These are phyloP conservation scores for Lecanicillium sp. DNA, from an alignment of 2,329 filamentous ascomycete genomes.

Conservation along the genomic window DNA sequence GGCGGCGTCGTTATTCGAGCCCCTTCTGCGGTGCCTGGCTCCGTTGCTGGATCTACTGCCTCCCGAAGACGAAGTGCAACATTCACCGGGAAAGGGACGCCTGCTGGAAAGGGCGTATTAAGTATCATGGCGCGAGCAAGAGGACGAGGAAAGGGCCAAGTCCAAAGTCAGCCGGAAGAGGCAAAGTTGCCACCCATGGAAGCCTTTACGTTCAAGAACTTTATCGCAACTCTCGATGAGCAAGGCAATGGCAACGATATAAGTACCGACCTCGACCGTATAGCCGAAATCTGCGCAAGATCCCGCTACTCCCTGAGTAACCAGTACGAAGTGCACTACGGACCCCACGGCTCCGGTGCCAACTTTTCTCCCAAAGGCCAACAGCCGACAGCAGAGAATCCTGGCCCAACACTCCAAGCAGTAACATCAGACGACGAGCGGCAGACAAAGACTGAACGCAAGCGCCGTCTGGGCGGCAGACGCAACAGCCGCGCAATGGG, in stretches of 20 bases:
- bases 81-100: conserved; percentile 22
- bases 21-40: neutral
- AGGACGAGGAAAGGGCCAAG: neutral
- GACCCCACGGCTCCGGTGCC: conserved; percentile 51
- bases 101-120: conserved; percentile 31
- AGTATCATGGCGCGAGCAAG: conserved; percentile 22
- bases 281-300: conserved; percentile 58
- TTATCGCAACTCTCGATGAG: conserved; percentile 47
- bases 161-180: conserved; percentile 16
- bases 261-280: conserved; percentile 51
- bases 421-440: conserved; percentile 50
- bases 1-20: conserved; percentile 19
- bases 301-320: conserved; percentile 58
- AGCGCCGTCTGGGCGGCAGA: conserved; percentile 31
- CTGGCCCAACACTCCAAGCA: conserved; percentile 48
- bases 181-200: conserved; percentile 51
- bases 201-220: conserved; percentile 57
- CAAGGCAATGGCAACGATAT: conserved; percentile 37
- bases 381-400: conserved; percentile 17
- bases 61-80: conserved; percentile 19
- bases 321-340: conserved; percentile 58
- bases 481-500: conserved; percentile 49
- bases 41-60: conserved; percentile 16
- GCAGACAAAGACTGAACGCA: conserved; percentile 25
- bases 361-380: conserved; percentile 30